Base-by-base conservation (phyloP, 148 eudicot genomes). In the Camellia granthamiana region DNA sequence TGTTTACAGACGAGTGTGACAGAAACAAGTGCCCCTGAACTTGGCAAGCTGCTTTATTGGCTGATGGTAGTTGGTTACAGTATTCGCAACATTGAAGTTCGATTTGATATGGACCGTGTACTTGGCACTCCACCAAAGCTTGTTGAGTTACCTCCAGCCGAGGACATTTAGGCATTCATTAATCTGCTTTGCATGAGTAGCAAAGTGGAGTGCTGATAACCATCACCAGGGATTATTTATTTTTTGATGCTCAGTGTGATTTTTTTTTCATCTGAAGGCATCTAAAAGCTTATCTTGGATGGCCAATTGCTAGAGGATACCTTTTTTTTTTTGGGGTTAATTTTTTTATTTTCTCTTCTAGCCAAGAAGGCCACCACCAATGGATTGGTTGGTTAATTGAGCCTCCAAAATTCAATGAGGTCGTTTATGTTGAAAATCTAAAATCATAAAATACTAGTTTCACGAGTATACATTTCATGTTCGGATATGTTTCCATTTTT, bases 21-120 rank as follows among this genome's bases (percentile, higher is more conserved):
- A 21, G 97, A 92, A 83, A 94, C 98, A 7, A 94, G 91, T 75
- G 98, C 92, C 6, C 85, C 96, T 19, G 98, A 94, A 86, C 92
- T 94, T 66, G 96, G 88, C 47, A 94, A 94, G 82, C 83, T 94
- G 81, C 85, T 94, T 62, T 94, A 88, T 77, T 94, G 98, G 98
- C 86, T 94, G 69, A 94, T 94, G 98, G 94, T 94, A 81, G 98
- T 94, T 30, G 98, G 98, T 51, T 94, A 94, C 81, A 88, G 94
- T 77, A 87, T 94, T 77, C 92, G 97, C 62, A 94, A 94, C 83
- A 94, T 94, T 72, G 98, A 94, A 84, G 98, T 92, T 77, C 98
- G 97, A 65, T 90, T 90, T 75, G 98, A 94, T 83, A 92, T 94
- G 98, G 98, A 94, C 83, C 81, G 89, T 9, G 94, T 92, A 10